phyloP scores from a whole-genome alignment of 805 yeast genomes.

The Yarrowia deformans region DNA sequence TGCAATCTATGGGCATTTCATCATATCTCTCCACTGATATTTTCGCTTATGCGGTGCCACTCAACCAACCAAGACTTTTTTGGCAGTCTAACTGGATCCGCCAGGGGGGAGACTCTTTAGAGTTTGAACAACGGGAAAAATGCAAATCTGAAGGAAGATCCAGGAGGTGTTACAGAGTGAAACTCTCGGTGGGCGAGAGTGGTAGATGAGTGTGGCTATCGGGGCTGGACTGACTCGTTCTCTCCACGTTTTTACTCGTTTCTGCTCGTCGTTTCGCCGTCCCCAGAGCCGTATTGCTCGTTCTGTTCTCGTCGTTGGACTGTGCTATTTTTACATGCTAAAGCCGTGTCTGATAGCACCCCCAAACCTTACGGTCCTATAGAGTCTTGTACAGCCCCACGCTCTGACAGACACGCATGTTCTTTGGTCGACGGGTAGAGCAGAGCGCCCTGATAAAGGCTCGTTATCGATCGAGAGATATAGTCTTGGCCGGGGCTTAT shows the following conservation, averaged over 20 bases:
- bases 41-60: slow-evolving; percentile 5
- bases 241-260: no score
- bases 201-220: neutral
- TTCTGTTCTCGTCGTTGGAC: neutral
- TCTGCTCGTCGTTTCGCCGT: no score
- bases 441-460: neutral
- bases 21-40: no score
- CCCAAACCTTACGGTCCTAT: slow-evolving; percentile 1
- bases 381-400: slow-evolving; percentile 32
- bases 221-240: no score
- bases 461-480: neutral
- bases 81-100: slow-evolving; percentile 30
- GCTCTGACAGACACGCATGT: slow-evolving; percentile 23
- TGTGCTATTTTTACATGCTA: slow-evolving; percentile 35
- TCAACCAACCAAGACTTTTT: neutral
- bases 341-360: slow-evolving; percentile 30
- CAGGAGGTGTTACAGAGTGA: slow-evolving; percentile 33
- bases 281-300: neutral
- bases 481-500: neutral
- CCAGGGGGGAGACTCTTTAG: slow-evolving; percentile 12
- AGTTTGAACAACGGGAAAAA: slow-evolving; percentile 22
- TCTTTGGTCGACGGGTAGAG: neutral
- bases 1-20: no score
- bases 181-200: neutral
- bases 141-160: slow-evolving; percentile 31